Evolutionary conservation across 495 filamentous ascomycete species (phyloP), one percentile per base, ranked within the genome.

Genomic region (Neurospora sp.): DNA sequence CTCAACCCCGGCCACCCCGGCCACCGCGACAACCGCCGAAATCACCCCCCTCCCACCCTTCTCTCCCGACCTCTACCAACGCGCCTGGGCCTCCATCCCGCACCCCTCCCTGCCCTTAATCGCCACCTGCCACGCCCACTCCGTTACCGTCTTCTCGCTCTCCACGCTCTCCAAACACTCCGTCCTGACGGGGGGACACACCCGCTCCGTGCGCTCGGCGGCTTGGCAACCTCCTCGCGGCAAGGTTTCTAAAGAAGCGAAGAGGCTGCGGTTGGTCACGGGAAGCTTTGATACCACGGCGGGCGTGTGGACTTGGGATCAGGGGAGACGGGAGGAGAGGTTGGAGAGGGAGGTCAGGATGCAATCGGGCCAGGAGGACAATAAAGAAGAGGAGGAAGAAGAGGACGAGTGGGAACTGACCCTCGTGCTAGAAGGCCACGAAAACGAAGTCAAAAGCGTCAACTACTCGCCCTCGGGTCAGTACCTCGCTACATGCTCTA

Each of bases 261-360:
- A 42, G 48, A 41, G 71, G 76, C 89, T 90, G 72, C 91, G 94
- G 41, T 84, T 98, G n/a, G 94, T 94, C 0, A 97, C 94, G 2
- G 95, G 93, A 11, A 92, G 89, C 76, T 98, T 98, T 81, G 95
- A 98, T 79, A 89, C 92, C 11, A 94, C 91, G 6, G 93, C 94
- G 3, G 95, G 93, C 1, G 88, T 98, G 71, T 98, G 95, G 95
- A 85, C 90, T 59, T 88, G 90, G 77, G 71, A 39, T 41, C 84
- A 83, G 73, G 76, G 71, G 11, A 3, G 23, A 27, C 11, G 66
- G 39, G 77, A 72, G 31, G 48, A 20, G 18, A 48, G 23, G 66
- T 35, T 75, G 70, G 74, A 70, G 75, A 69, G 38, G 41, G 77
- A 74, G 70, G 74, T 71, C 70, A 70, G 46, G 54, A 70, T 66